These are phyloP conservation scores for Tremella fuciformis DNA, from an alignment of 768 basidiomycete genomes.

Conservation along the genomic window DNA sequence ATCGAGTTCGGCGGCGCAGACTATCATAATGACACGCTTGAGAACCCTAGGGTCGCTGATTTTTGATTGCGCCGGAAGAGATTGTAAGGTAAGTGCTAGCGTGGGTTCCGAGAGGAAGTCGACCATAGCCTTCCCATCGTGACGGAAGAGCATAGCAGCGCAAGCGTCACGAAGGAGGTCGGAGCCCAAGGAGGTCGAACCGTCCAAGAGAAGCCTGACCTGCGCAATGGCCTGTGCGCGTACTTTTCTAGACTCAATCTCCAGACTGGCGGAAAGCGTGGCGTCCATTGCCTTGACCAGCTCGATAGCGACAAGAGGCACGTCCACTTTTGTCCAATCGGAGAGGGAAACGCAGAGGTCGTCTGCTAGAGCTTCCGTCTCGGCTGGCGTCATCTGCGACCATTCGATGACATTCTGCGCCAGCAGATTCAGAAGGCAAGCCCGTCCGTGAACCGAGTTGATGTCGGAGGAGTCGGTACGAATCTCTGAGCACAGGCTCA, in stretches of 20 bases:
- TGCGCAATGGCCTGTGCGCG: too few species aligned
- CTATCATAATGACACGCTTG: neutral
- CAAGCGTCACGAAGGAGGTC: too few species aligned
- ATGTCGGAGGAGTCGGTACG: neutral
- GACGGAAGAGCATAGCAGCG: too few species aligned
- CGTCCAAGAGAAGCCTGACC: too few species aligned
- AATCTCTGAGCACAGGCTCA: neutral
- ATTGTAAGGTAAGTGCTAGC: too few species aligned
- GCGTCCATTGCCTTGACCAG: neutral
- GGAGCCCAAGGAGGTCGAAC: too few species aligned
- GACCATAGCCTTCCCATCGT: too few species aligned
- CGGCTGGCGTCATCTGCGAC: neutral
- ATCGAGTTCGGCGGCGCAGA: neutral
- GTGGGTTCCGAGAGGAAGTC: too few species aligned
- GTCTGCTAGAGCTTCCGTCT: neutral
- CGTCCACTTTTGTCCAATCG: constrained; percentile 1
- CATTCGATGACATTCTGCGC: constrained; percentile 23
- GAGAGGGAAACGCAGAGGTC: neutral
- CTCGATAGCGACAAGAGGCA: constrained; percentile 8
- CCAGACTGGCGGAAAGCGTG: neutral
- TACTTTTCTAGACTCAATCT: neutral
- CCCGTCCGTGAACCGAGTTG: constrained; percentile 19
- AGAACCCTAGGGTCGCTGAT: neutral
- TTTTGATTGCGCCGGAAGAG: too few species aligned
- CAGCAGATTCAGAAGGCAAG: constrained; percentile 15